A percentile compares a stretch with the other conserved stretches of the same genome.
Conservation (phyloP, 2,329 filamentous ascomycete genomes). For the Penicillium sp. region DNA sequence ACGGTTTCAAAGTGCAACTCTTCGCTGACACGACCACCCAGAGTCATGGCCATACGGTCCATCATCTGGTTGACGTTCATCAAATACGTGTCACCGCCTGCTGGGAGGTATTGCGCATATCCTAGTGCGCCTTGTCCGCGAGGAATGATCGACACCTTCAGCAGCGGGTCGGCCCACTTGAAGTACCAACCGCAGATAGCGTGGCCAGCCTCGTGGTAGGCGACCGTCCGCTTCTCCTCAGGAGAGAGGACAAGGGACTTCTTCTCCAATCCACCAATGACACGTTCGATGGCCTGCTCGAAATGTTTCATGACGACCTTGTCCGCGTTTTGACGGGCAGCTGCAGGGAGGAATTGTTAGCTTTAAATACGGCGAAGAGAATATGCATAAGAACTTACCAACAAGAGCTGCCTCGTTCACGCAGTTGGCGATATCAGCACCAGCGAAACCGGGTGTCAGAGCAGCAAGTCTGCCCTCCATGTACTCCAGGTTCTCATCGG, state of each 20-base stretch:
- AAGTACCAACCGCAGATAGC: conserved; percentile 99
- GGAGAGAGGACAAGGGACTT: conserved; percentile 92
- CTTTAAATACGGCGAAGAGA: neutral
- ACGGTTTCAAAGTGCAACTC: conserved; percentile 97
- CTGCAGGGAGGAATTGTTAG: conserved; percentile 52
- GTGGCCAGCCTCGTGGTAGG: conserved; percentile 97
- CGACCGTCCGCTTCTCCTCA: conserved; percentile 91
- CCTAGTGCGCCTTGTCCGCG: conserved; percentile 90
- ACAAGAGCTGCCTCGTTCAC: conserved; percentile 97
- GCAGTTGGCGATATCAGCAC: conserved; percentile 97
- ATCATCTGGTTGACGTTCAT: conserved; percentile 96
- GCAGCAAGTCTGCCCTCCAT: conserved; percentile 85
- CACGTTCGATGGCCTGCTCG: conserved; percentile 95
- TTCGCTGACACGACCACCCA: conserved; percentile 91
- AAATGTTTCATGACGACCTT: conserved; percentile 87
- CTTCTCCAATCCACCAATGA: conserved; percentile 94
- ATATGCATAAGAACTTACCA: conserved; percentile 56
- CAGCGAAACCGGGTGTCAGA: conserved; percentile 92
- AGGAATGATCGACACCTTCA: conserved; percentile 98
- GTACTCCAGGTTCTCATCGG: conserved; percentile 82
- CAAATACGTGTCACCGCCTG: conserved; percentile 78
- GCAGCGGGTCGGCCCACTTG: conserved; percentile 89
- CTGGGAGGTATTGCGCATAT: conserved; percentile 95
- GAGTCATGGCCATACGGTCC: conserved; percentile 99
- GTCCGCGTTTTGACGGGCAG: conserved; percentile 76